A percentile compares a stretch with the other conserved stretches of the same genome.
Conservation (phyloP, 2,329 filamentous ascomycete species). For the Diaporthe aspalathi region DNA sequence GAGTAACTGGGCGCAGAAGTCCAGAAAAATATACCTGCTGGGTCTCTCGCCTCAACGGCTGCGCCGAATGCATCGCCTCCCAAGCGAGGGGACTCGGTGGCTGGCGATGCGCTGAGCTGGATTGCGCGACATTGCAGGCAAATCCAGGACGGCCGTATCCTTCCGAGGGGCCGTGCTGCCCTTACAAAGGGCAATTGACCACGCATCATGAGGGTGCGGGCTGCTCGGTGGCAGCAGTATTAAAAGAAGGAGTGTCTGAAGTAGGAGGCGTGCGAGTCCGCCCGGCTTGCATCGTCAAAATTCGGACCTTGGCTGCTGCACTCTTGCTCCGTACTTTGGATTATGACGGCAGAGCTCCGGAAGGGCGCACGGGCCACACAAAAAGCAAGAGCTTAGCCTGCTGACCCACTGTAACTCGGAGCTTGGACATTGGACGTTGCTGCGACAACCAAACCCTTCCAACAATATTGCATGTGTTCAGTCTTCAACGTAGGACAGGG, state of each 20-base stretch:
- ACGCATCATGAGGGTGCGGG: slow-evolving; percentile 52
- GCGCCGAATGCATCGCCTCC: slow-evolving; percentile 68
- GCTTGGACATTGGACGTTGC: too few species aligned
- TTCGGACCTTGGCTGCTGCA: slow-evolving; percentile 11
- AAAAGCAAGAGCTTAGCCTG: too few species aligned
- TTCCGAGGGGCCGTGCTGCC: slow-evolving; percentile 46
- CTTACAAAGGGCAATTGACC: slow-evolving; percentile 55
- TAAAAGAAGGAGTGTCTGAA: slow-evolving; percentile 18
- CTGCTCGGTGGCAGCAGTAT: slow-evolving; percentile 28
- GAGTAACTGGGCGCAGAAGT: slow-evolving; percentile 22
- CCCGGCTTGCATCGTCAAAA: slow-evolving; percentile 32
- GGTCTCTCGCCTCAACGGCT: slow-evolving; percentile 57
- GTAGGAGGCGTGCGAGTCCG: not conserved
- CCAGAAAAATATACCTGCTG: slow-evolving; percentile 59
- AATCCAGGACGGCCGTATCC: slow-evolving; percentile 51
- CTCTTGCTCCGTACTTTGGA: not conserved
- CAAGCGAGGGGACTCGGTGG: slow-evolving; percentile 63
- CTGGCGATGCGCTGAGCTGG: slow-evolving; percentile 72
- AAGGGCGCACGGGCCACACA: slow-evolving; percentile 10
- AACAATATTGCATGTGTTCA: slow-evolving; percentile 1
- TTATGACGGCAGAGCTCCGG: slow-evolving; percentile 25
- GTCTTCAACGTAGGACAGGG: not conserved
- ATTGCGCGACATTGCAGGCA: slow-evolving; percentile 70
- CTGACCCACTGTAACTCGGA: too few species aligned
- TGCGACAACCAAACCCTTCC: slow-evolving; percentile 25